A percentile compares a stretch with the other conserved stretches of the same genome.
Evolutionary conservation across 805 yeast species (phyloP).

Genomic region (Candida silvicultrix): DNA sequence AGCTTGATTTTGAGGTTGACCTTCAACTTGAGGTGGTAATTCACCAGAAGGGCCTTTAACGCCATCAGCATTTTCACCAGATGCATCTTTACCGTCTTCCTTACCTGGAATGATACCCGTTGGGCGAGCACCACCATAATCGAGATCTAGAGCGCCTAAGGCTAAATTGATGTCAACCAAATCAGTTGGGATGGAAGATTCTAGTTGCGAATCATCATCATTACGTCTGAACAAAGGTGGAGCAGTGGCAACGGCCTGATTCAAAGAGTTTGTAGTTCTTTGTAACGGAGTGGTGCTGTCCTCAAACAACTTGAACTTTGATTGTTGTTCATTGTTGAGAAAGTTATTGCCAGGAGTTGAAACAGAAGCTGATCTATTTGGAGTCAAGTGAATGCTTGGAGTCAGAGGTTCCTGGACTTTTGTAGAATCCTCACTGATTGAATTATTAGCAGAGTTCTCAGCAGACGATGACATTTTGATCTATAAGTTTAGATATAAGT

Average conservation of each 20-base stretch:
- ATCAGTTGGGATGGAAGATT: constrained; percentile 10
- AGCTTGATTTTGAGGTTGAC: background rate
- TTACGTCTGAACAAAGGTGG: constrained; percentile 19
- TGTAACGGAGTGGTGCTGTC: constrained; percentile 17
- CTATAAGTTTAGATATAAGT: background rate
- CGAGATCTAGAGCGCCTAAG: constrained; percentile 20
- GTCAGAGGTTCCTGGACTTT: constrained; percentile 9
- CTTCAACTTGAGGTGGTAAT: constrained; percentile 22
- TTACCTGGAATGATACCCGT: background rate
- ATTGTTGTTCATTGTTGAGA: constrained; percentile 3
- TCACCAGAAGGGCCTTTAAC: constrained; percentile 26
- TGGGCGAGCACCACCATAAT: constrained; percentile 11
- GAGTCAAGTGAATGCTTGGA: constrained; percentile 8
- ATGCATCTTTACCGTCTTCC: constrained; percentile 1
- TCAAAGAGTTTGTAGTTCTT: constrained; percentile 16
- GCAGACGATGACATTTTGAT: constrained; percentile 9
- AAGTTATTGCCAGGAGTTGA: constrained; percentile 10
- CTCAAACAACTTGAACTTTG: constrained; percentile 17
- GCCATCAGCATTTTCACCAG: constrained; percentile 2
- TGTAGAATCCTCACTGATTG: constrained; percentile 8
- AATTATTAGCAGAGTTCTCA: constrained; percentile 13
- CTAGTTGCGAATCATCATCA: constrained; percentile 4
- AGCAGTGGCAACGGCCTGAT: constrained; percentile 15
- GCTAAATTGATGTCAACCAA: constrained; percentile 20
- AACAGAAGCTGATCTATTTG: constrained; percentile 12